Conservation (phyloP, 2,329 filamentous ascomycete genomes). For the Phaeomoniella chlamydospora region DNA sequence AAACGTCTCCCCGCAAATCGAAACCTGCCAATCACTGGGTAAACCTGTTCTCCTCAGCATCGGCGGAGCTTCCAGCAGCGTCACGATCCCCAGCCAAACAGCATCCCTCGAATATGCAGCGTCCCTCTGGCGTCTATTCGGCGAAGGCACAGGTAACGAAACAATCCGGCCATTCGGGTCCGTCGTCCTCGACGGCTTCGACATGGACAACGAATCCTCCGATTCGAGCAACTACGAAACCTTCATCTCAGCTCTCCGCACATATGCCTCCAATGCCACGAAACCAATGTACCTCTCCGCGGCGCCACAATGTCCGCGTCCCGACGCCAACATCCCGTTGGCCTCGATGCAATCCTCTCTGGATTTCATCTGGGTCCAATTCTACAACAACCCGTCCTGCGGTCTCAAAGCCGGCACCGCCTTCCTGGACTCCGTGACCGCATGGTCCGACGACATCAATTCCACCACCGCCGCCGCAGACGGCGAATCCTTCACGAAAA, state of each 20-base stretch:
- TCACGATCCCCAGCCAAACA: conserved; percentile 22
- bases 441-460: conserved; percentile 6
- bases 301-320: conserved; percentile 37
- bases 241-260: conserved; percentile 6
- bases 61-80: conserved; percentile 23
- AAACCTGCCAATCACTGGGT: conserved; percentile 21
- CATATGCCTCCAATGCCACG: conserved; percentile 2
- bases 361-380: conserved; percentile 11
- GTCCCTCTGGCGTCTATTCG: conserved; percentile 35
- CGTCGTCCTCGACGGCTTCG: conserved; percentile 34
- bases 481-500: conserved; percentile 3
- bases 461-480: background rate
- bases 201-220: conserved; percentile 20
- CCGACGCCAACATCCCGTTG: conserved; percentile 20
- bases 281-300: conserved; percentile 35
- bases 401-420: conserved; percentile 5
- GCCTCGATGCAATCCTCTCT: conserved; percentile 4
- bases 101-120: conserved; percentile 32
- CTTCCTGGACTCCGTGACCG: conserved; percentile 6
- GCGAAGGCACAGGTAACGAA: conserved; percentile 16
- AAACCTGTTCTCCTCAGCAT: conserved; percentile 33
- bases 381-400: conserved; percentile 12
- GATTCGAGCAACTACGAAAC: conserved; percentile 2
- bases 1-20: conserved; percentile 10
- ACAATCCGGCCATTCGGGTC: conserved; percentile 29